Conservation (phyloP, 2,329 filamentous ascomycete genomes). For the Scytalidium sp. region DNA sequence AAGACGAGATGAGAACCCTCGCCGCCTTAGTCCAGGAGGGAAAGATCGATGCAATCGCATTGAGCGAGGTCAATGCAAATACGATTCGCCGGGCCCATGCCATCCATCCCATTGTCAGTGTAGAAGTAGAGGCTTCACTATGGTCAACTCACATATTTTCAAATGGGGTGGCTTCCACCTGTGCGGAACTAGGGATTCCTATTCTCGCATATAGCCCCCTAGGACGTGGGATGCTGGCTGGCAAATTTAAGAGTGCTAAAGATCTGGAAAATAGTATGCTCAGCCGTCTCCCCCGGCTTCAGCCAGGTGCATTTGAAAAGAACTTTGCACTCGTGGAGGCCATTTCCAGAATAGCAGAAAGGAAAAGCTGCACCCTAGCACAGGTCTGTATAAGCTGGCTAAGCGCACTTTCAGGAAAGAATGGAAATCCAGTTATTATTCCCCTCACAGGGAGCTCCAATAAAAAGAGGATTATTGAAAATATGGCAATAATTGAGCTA, state of each 20-base stretch:
- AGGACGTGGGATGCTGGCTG: slow-evolving; percentile 44
- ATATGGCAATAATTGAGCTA: slow-evolving; percentile 22
- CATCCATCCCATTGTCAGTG: slow-evolving; percentile 43
- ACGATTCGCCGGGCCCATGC: slow-evolving; percentile 41
- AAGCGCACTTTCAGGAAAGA: slow-evolving; percentile 3
- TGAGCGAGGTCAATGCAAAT: slow-evolving; percentile 41
- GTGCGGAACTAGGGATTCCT: slow-evolving; percentile 36
- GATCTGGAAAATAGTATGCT: background rate
- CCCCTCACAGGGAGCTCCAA: slow-evolving; percentile 29
- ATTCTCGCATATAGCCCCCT: slow-evolving; percentile 43
- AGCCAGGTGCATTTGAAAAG: slow-evolving; percentile 43
- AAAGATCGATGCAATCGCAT: slow-evolving; percentile 43
- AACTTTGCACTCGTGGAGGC: slow-evolving; percentile 45
- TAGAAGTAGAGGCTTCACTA: slow-evolving; percentile 51
- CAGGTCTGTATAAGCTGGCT: slow-evolving; percentile 1
- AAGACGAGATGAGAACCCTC: slow-evolving; percentile 42
- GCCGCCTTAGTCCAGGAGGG: slow-evolving; percentile 41
- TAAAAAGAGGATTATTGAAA: slow-evolving; percentile 27
- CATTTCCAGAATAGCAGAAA: slow-evolving; percentile 38
- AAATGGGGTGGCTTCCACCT: slow-evolving; percentile 27
- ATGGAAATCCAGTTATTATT: slow-evolving; percentile 18
- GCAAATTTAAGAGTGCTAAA: slow-evolving; percentile 15
- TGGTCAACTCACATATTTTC: slow-evolving; percentile 42
- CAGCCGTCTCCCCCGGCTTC: slow-evolving; percentile 34
- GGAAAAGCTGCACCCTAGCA: slow-evolving; percentile 39